Evolutionary conservation across 2,329 filamentous ascomycete species (phyloP), one percentile per base, ranked within the genome.

Genomic region (Cryphonectria radicalis): DNA sequence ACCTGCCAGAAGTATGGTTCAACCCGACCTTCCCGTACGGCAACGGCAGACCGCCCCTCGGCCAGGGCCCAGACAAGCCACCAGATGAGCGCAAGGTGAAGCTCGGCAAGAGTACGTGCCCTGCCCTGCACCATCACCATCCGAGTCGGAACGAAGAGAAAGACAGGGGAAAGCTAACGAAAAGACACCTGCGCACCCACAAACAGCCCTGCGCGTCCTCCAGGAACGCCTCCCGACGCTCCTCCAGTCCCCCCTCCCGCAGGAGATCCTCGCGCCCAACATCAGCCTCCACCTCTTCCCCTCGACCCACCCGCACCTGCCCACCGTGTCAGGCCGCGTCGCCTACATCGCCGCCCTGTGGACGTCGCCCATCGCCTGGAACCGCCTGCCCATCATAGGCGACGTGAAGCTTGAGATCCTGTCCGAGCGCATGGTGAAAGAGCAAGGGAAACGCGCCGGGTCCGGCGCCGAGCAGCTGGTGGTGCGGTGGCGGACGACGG

Each of bases 301-400:
- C 53, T 89, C 90, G 40, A 96, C 93, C 0, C 93, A 97, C 77
- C 93, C 93, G 3, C 92, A 95, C 80, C 92, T 99, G 3, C 96
- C 96, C 46, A 92, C 90, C n/a, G 96, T 98, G 57, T 93, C 93
- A 40, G 96, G 96, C 67, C 90, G 93, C 63, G 92, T 98, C 50
- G 92, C 94, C 64, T 99, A 99, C 80, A 92, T 92, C 50, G 95
- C 96, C 25, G 96, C 96, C 3, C 85, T 99, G 53, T 98, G 95
- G 95, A 98, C 96, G 0, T 94, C 95, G 0, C 96, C 96, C 0
- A 92, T 99, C 67, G 95, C 95, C 42, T 99, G 96, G 96, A 97
- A 97, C 77, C 90, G 93, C 40, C 88, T 99, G 0, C 96, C 96
- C 2, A 89, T 98, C 28, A 88, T 98, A 43, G 95, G 95, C 75